Percentiles rank a stretch among this genome's conserved stretches.
Conservation (phyloP, 345 rosid genomes). For the Hirschfeldia incana region DNA sequence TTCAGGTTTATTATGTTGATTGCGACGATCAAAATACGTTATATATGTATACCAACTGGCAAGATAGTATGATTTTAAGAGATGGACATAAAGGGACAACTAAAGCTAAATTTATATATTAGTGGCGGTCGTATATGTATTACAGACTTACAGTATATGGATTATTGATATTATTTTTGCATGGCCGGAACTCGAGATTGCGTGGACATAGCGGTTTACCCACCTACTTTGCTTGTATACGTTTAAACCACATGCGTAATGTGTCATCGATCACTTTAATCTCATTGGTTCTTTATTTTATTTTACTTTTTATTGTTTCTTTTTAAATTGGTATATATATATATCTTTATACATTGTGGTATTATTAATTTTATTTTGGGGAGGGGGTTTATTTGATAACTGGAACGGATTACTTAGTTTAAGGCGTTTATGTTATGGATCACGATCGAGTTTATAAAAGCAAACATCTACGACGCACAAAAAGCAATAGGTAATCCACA, state of each 20-base stretch:
- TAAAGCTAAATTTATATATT: no score
- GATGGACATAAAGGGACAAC: no score
- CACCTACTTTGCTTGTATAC: conserved; percentile 16
- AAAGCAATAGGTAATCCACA: conserved; percentile 4
- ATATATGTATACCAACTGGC: no score
- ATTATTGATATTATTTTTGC: conserved; percentile 5
- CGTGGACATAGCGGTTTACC: conserved; percentile 10
- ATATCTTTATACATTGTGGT: not conserved
- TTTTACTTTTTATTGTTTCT: not conserved
- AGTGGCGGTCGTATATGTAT: not conserved
- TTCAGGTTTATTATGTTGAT: no score
- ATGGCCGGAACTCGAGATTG: conserved; percentile 17
- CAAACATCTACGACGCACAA: conserved; percentile 1
- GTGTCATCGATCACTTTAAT: conserved; percentile 21
- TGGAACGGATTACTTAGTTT: not conserved
- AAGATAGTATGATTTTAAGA: no score
- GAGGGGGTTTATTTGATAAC: conserved; percentile 6
- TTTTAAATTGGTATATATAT: conserved; percentile 3
- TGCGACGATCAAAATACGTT: no score
- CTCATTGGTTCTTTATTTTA: conserved; percentile 6
- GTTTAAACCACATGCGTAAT: conserved; percentile 27
- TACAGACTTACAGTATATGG: not conserved
- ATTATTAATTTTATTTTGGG: not conserved
- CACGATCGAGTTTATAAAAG: not conserved
- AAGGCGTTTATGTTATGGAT: not conserved